These are phyloP conservation scores for Apiospora aurea DNA, from an alignment of 2,329 filamentous ascomycete species.

Conservation along the genomic window DNA sequence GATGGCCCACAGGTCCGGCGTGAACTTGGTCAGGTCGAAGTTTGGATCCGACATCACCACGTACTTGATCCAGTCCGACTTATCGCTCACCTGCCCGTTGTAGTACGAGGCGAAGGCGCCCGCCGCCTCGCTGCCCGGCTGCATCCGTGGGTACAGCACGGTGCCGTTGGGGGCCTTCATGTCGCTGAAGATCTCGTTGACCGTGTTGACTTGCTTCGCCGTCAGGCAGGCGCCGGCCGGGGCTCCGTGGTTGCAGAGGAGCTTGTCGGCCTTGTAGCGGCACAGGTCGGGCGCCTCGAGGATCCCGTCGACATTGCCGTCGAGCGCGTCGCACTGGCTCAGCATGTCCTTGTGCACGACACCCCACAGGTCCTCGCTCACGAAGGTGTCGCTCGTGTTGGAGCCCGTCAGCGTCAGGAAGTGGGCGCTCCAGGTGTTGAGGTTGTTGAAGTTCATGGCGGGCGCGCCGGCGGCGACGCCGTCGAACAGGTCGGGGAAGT, in stretches of 20 bases:
- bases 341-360: conserved; percentile 48
- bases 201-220: conserved; percentile 26
- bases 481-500: conserved; percentile 63
- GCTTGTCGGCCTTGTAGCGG: conserved; percentile 26
- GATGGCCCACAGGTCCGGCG: conserved; percentile 19
- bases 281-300: conserved; percentile 30
- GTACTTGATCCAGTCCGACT: conserved; percentile 56
- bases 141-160: conserved; percentile 58
- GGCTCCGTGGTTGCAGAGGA: conserved; percentile 26
- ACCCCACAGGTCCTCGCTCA: conserved; percentile 39
- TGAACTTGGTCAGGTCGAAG: conserved; percentile 34
- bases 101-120: conserved; percentile 46
- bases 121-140: conserved; percentile 52
- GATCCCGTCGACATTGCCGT: conserved; percentile 30
- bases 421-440: conserved; percentile 49
- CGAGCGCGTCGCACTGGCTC: conserved; percentile 29
- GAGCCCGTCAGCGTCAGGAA: conserved; percentile 48
- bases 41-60: conserved; percentile 53
- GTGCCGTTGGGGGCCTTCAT: conserved; percentile 40
- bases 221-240: conserved; percentile 26
- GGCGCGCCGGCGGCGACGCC: conserved; percentile 57
- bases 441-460: conserved; percentile 45
- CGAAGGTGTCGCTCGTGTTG: conserved; percentile 17
- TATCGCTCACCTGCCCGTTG: conserved; percentile 47
- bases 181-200: conserved; percentile 28